phyloP scores from a whole-genome alignment of 176 grass and related monocot species.

The Rhynchospora tenuis region DNA sequence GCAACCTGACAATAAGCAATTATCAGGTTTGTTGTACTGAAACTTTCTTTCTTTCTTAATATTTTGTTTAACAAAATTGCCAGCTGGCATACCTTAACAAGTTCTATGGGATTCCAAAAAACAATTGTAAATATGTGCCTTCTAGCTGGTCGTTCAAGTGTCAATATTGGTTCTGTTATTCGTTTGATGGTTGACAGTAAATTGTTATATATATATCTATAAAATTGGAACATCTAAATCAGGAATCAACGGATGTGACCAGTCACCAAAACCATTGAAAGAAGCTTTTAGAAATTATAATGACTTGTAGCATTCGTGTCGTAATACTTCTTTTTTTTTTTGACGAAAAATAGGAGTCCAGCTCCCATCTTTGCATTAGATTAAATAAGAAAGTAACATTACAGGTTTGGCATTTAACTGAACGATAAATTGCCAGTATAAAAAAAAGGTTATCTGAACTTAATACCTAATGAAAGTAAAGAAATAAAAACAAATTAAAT shows the following conservation, averaged over 20 bases:
- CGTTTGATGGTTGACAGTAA: slow-evolving; percentile 1
- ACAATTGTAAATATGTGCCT: not conserved
- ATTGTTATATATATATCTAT: not conserved
- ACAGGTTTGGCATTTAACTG: too few relatives aligned
- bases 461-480: too few relatives aligned
- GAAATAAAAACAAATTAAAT: too few relatives aligned
- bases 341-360: too few relatives aligned
- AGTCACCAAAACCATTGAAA: not conserved
- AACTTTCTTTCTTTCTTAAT: not conserved
- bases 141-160: not conserved
- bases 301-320: not conserved
- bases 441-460: too few relatives aligned
- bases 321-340: not conserved
- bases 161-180: slow-evolving; percentile 15
- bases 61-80: not conserved
- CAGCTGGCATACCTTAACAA: not conserved
- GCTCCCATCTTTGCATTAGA: too few relatives aligned
- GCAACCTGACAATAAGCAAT: not conserved
- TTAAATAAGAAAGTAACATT: too few relatives aligned
- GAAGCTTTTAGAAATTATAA: not conserved
- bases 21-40: slow-evolving; percentile 13
- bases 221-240: not conserved
- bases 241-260: slow-evolving; percentile 1
- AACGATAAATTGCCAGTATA: too few relatives aligned
- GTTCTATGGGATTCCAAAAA: not conserved